Conservation (phyloP, 2,329 filamentous ascomycete species). For the Alternaria brassicae region DNA sequence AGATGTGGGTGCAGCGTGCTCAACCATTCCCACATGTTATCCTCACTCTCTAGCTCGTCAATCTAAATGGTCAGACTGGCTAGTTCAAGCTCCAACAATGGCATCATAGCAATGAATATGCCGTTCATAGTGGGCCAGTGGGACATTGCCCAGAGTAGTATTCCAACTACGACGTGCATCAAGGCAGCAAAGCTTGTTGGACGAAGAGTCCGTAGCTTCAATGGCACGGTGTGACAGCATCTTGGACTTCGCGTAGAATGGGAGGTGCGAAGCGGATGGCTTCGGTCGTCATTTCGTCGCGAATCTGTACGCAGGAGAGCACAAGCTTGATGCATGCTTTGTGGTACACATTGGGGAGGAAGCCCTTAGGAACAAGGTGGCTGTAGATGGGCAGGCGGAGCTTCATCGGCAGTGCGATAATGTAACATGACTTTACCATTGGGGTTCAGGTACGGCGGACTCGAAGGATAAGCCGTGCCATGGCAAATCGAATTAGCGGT, state of each 20-base stretch:
- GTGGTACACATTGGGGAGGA: background rate
- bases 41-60: slow-evolving; percentile 1
- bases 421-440: background rate
- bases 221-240: background rate
- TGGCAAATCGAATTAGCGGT: background rate
- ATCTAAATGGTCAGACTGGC: slow-evolving; percentile 6
- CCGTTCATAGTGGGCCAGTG: background rate
- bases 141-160: slow-evolving; percentile 5
- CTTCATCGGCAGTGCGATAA: slow-evolving; percentile 1
- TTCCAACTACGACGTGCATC: slow-evolving; percentile 6
- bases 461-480: background rate
- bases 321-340: background rate
- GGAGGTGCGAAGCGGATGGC: background rate
- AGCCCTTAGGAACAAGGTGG: background rate
- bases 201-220: slow-evolving; percentile 1
- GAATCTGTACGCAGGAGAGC: slow-evolving; percentile 11
- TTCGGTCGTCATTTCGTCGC: slow-evolving; percentile 7
- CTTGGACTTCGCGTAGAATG: background rate
- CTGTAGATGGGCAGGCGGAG: slow-evolving; percentile 2
- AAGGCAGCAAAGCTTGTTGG: background rate
- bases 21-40: background rate
- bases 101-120: background rate
- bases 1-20: background rate
- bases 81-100: slow-evolving; percentile 5
- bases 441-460: background rate